Evolutionary conservation across 305 asterid species (phyloP).

Genomic region (Fraxinus angustifolia): DNA sequence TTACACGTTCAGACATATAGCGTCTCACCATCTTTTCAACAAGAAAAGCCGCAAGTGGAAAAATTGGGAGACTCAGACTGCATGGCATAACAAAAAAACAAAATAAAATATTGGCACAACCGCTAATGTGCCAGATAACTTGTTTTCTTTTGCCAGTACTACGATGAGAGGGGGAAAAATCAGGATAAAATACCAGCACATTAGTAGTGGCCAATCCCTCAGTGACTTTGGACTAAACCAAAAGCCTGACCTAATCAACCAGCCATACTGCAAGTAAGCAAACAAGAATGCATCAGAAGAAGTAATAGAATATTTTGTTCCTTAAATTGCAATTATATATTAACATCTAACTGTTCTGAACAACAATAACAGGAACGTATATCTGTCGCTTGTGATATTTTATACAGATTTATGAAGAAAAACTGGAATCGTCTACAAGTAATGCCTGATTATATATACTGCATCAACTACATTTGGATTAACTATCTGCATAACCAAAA

Average conservation of each 20-base stretch:
- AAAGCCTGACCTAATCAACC: slow-evolving; percentile 77
- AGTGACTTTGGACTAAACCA: slow-evolving; percentile 89
- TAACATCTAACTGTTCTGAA: slow-evolving; percentile 7
- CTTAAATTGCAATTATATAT: neutral
- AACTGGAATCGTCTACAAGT: slow-evolving; percentile 7
- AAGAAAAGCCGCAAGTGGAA: slow-evolving; percentile 73
- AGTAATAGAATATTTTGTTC: neutral
- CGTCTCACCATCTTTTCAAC: slow-evolving; percentile 72
- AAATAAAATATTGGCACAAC: neutral
- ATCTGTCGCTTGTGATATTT: slow-evolving; percentile 3
- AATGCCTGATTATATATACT: slow-evolving; percentile 1
- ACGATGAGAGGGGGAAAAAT: neutral
- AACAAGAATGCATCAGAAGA: slow-evolving; percentile 15
- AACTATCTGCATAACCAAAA: slow-evolving; percentile 7
- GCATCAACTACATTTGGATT: neutral
- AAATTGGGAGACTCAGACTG: slow-evolving; percentile 85
- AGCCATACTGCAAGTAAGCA: slow-evolving; percentile 75
- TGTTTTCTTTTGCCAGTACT: slow-evolving; percentile 6
- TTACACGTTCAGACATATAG: slow-evolving; percentile 62
- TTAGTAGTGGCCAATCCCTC: slow-evolving; percentile 91
- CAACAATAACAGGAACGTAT: neutral
- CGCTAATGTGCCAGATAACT: neutral
- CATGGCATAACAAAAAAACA: slow-evolving; percentile 11
- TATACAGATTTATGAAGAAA: slow-evolving; percentile 9
- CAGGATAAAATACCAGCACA: slow-evolving; percentile 71